A percentile compares a stretch with the other conserved stretches of the same genome.
phyloP scores from a whole-genome alignment of 495 filamentous ascomycete species.

The Penicillium psychrofluorescens region DNA sequence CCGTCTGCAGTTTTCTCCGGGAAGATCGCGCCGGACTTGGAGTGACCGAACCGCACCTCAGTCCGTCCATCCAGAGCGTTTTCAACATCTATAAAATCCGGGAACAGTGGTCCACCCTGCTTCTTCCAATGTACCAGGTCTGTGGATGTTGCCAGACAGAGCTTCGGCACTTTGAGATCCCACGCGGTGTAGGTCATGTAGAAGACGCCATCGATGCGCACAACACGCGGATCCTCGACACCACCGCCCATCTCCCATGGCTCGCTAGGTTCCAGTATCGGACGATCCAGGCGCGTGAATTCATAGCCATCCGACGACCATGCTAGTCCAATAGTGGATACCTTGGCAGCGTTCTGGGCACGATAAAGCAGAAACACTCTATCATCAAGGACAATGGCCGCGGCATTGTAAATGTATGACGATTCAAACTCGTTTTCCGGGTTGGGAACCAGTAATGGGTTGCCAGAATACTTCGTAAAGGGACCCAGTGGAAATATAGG shows the following conservation, averaged over 20 bases:
- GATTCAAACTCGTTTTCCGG: constrained; percentile 7
- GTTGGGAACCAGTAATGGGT: constrained; percentile 2
- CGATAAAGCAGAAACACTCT: constrained; percentile 10
- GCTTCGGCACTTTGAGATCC: background rate
- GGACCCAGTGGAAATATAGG: constrained; percentile 9
- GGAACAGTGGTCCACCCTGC: background rate
- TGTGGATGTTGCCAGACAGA: no score
- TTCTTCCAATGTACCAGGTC: background rate
- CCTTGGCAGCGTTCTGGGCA: constrained; percentile 1
- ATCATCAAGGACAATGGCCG: constrained; percentile 8
- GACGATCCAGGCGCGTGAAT: no score
- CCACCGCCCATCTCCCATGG: no score
- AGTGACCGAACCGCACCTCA: no score
- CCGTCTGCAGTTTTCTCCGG: no score
- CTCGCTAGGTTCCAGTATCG: no score
- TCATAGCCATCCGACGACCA: background rate
- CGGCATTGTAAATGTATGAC: constrained; percentile 10
- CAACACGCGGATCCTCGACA: background rate
- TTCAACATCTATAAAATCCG: no score
- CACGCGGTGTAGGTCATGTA: background rate
- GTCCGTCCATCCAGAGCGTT: no score
- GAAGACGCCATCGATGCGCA: background rate
- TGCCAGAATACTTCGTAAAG: constrained; percentile 1
- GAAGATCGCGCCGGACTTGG: no score
- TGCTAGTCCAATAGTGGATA: constrained; percentile 2